These are phyloP conservation scores for Russula foetens DNA, from an alignment of 768 basidiomycete species.

Conservation along the genomic window DNA sequence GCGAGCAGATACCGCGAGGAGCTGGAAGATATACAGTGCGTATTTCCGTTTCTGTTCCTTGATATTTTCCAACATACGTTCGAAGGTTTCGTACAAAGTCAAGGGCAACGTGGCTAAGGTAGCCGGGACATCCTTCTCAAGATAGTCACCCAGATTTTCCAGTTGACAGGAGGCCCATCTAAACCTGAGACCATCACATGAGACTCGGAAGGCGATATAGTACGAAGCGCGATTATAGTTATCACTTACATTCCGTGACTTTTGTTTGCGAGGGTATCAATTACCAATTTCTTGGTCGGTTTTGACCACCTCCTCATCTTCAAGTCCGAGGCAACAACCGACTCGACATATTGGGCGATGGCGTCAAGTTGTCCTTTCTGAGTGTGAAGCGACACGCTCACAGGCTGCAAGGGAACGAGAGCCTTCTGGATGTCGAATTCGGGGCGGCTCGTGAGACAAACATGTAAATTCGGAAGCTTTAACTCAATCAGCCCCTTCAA, in stretches of 20 bases:
- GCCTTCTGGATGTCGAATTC: neutral
- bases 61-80: neutral
- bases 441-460: neutral
- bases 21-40: neutral
- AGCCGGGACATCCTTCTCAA: neutral
- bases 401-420: neutral
- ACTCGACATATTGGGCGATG: neutral
- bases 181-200: neutral
- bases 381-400: neutral
- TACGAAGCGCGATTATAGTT: too few relatives aligned
- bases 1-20: neutral
- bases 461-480: neutral
- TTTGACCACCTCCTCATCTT: too few relatives aligned
- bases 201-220: too few relatives aligned
- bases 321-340: neutral
- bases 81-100: neutral
- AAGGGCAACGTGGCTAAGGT: neutral
- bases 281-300: too few relatives aligned
- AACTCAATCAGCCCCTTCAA: neutral
- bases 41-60: neutral
- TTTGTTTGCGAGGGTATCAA: too few relatives aligned
- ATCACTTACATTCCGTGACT: neutral
- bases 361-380: neutral
- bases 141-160: neutral
- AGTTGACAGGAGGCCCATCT: neutral